Base-by-base conservation (phyloP, 495 filamentous ascomycete species). In the Niebla homalea region DNA sequence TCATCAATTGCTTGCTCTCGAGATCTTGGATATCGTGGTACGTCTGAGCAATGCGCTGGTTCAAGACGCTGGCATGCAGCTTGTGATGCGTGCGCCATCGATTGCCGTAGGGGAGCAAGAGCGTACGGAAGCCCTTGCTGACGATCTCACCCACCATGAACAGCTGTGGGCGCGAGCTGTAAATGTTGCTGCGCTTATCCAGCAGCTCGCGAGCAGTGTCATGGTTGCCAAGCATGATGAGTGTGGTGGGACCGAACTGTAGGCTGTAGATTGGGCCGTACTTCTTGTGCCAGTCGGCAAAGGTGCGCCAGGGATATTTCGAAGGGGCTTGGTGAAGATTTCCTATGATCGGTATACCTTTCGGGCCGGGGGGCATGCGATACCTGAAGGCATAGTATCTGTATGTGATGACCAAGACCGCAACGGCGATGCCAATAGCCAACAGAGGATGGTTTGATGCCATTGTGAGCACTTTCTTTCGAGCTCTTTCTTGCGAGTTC, bases 211-310 rank as follows among this genome's bases (percentile, higher is more conserved):
- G 67, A 42, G 70, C 56, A 0, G 68, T 39, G 1, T 54, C 51
- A 1, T 60, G 64, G 29, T 63, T 55, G 16, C 57, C 71, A 35
- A 78, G 50, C 14, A 78, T 64, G 15, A 69, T 48, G 1, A 58
- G 52, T 1, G 64, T 72, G 7, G 50, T 55, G 12, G 57, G 47
- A 15, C 67, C 65, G 16, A 69, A 41, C 56, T 73, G 71, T 42
- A 76, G 59, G 4, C 59, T 62, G 52, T 60, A 73, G 26, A 76
- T 63, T 11, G 57, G 62, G 16, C 73, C 73, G 52, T 70, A 74
- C 19, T 62, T 36, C 44, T 60, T 55, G 3, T 68, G 65, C 68
- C 70, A 73, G 60, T 72, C 53, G 29, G 66, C 64, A 57, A 73
- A 71, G 49, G 62, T 67, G 35, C 20, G n/a, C 12, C 5, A 14